Base-by-base conservation (phyloP, 83 land plant genomes). In the Picea abies region DNA sequence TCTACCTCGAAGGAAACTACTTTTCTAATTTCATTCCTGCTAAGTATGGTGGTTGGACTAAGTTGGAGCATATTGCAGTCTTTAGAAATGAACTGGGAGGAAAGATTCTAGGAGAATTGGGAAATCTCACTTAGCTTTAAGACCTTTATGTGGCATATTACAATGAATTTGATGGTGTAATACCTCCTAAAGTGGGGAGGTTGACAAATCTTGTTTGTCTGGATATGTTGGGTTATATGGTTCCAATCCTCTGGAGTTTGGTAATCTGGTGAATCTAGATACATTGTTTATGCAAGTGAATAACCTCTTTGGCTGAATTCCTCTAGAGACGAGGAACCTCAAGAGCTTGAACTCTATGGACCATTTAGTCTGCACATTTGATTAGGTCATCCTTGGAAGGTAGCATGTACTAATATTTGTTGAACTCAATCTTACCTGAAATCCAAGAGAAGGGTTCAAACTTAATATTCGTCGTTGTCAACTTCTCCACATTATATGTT, bases 161-260 rank as follows among this genome's bases (percentile, higher is more conserved):
- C 84, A 92, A 92, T 75, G 67, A 8, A 1, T 91, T 60, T 68
- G 52, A 78, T 9, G 97, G 94, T 9, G 88, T 86, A 15, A 87
- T 95, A 32, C 95, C 97, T 6, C 26, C 85, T 4, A 92, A 92
- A 84, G 60, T 95, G 1, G 97, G 96, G 3, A 86, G 86, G 20
- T 88, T 95, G n/a, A 4, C 85, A 25, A 80, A 83, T 26, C 85
- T 95, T 44, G 81, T 85, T 63, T 79, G 82, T 35, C 86, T 95
- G 63, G 89, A 85, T 78, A 61, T 91, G 52, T 81, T 79, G 86
- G 88, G 12, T 83, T 93, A 29, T 66, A 85, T 72, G 96, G 94
- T 14, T 20, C 60, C 56, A 89, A 92, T 32, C 97, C 97, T 35
- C 78, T 86, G 0, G 93, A 92, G 84, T 63, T 95, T 32, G 89